phyloP scores from a whole-genome alignment of 345 rosid species.

The Eucalyptus cloeziana region DNA sequence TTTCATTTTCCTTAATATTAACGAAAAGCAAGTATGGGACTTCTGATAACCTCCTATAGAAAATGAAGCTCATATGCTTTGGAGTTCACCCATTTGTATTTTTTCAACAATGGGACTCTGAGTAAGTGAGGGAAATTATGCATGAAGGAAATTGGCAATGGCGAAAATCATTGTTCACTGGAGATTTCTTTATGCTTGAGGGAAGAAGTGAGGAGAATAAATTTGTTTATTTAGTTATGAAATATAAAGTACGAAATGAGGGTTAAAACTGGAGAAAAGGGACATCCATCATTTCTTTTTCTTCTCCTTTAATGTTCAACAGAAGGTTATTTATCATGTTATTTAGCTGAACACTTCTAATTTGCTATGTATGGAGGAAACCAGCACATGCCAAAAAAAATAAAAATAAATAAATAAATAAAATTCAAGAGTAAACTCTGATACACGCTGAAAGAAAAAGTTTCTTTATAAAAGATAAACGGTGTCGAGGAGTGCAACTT shows the following conservation, averaged over 20 bases:
- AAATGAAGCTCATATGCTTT: not conserved
- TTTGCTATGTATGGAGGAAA: not conserved
- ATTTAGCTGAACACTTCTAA: not conserved
- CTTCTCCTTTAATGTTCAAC: not conserved
- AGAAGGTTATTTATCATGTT: not conserved
- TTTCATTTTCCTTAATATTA: not conserved
- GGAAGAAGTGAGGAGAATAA: not conserved
- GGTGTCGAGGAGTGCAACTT: not conserved
- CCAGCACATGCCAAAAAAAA: not conserved
- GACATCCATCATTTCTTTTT: not conserved
- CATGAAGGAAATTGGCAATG: not conserved
- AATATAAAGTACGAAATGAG: not conserved
- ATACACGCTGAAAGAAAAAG: not conserved
- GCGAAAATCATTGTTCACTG: not conserved
- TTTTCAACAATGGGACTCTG: not conserved
- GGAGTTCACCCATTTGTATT: not conserved
- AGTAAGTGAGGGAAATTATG: not conserved
- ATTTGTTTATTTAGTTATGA: not conserved
- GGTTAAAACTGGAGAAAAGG: not conserved
- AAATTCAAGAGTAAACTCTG: not conserved
- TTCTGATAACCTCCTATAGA: not conserved
- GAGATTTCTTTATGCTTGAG: not conserved
- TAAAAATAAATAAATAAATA: too few relatives aligned
- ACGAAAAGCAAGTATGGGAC: not conserved
- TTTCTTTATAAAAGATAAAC: not conserved